phyloP scores from a whole-genome alignment of 768 basidiomycete species.

The Cyclocybe aegerita region DNA sequence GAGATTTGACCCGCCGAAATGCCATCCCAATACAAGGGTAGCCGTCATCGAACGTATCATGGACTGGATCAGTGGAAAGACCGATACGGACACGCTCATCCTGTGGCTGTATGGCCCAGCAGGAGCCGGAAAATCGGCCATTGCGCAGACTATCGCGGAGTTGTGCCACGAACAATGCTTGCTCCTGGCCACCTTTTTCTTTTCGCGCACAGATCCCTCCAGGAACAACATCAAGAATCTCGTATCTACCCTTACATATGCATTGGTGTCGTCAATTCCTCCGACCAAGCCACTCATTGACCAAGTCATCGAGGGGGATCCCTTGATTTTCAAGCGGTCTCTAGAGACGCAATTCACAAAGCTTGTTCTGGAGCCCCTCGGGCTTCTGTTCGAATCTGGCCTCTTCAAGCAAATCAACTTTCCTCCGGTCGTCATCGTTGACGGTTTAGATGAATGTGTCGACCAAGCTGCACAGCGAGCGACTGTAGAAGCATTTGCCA shows the following conservation, averaged over 20 bases:
- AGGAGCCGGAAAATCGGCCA: constrained; percentile 8
- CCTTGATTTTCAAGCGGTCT: constrained; percentile 6
- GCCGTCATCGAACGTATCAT: too few species aligned
- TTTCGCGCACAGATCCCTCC: constrained; percentile 3
- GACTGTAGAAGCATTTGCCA: neutral
- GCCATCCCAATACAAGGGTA: too few species aligned
- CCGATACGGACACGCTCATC: too few species aligned
- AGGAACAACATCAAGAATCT: neutral
- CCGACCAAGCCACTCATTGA: neutral
- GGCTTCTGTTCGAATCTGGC: neutral
- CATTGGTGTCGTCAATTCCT: neutral
- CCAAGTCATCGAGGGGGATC: constrained; percentile 3
- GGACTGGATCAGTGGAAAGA: too few species aligned
- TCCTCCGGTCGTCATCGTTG: constrained; percentile 2
- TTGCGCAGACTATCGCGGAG: constrained; percentile 9
- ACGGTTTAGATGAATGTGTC: constrained; percentile 8
- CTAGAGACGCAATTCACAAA: constrained; percentile 1
- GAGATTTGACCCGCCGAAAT: too few species aligned
- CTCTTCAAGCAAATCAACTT: neutral
- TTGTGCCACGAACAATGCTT: neutral
- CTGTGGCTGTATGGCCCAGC: too few species aligned
- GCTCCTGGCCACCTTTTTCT: constrained; percentile 7
- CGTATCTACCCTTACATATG: constrained; percentile 7
- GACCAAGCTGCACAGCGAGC: neutral
- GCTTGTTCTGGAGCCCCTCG: constrained; percentile 6